Evolutionary conservation across 148 eudicot species (phyloP), one percentile per base, ranked within the genome.

Genomic region (Amaranthus cruentus): DNA sequence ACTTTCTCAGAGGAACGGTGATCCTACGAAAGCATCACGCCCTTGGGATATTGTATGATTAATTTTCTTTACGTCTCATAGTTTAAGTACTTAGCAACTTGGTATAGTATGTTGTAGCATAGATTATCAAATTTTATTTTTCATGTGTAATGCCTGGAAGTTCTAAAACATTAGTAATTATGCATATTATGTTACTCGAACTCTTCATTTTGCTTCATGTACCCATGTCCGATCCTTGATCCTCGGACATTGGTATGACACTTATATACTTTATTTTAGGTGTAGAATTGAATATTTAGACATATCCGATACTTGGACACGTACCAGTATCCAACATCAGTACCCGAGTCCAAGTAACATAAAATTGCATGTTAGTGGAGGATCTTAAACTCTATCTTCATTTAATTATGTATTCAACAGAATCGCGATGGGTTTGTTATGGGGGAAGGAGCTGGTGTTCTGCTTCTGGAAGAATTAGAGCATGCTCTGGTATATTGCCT

Each of bases 371-470:
- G 0, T 18, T 18, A 18, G 18, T 18, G 54, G 68, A 71, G 63
- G 68, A 28, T 50, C 14, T 50, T 62, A 68, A 52, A 64, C 70
- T 28, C 46, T 55, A 70, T n/a, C 52, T 64, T 46, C 44, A 28
- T 48, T 56, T 69, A 14, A 7, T 52, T 76, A 54, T 73, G 56
- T 62, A 72, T 78, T 68, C 57, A 69, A 82, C 83, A 94, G 98
- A 87, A 80, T 74, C 93, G 97, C 69, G 98, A 94, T 85, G 98
- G 98, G 65, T 94, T 94, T 86, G 98, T 94, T 10, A 89, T 94
- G 97, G 97, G 98, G 81, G 98, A 94, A 85, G 98, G 98, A 62
- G 89, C 98, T 78, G 98, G 98, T 62, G 98, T 90, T 75, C 74
- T 94, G 81, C 91, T 94, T 63, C 67, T 94, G 74, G 98, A 94